Conservation (phyloP, 805 yeast species). For the Hanseniaspora vineae region DNA sequence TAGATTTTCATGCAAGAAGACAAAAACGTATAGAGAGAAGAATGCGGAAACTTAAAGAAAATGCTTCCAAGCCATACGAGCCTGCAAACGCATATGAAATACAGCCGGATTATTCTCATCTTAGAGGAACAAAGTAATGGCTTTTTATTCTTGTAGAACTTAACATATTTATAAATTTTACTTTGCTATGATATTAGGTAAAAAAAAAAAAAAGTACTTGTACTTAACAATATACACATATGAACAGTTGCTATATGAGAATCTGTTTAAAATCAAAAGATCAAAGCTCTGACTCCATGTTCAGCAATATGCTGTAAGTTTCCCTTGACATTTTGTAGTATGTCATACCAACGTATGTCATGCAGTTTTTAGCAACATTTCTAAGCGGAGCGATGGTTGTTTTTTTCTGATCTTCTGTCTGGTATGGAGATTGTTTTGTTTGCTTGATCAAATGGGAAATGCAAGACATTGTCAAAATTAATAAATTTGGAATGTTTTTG, state of each 20-base stretch:
- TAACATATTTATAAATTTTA: not conserved
- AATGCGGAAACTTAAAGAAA: slow-evolving; percentile 16
- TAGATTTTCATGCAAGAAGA: slow-evolving; percentile 21
- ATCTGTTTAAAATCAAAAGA: not conserved
- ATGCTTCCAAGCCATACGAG: slow-evolving; percentile 14
- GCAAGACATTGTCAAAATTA: slow-evolving; percentile 72
- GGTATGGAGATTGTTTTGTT: slow-evolving; percentile 6
- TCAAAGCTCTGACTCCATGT: slow-evolving; percentile 37
- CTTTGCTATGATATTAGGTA: not conserved
- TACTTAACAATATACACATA: not conserved
- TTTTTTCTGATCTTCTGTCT: slow-evolving; percentile 27
- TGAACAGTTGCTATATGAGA: not conserved
- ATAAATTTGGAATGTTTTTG: slow-evolving; percentile 65
- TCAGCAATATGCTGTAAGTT: slow-evolving; percentile 57
- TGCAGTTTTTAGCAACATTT: slow-evolving; percentile 68
- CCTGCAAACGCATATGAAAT: slow-evolving; percentile 80
- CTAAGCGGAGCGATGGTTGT: slow-evolving; percentile 43
- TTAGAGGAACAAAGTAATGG: not conserved
- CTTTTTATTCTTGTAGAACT: not conserved
- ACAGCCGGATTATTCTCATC: slow-evolving; percentile 50
- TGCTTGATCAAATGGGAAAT: slow-evolving; percentile 44
- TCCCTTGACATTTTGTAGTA: slow-evolving; percentile 86
- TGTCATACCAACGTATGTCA: slow-evolving; percentile 91
- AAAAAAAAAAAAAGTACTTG: not conserved
- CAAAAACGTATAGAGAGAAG: slow-evolving; percentile 24